Evolutionary conservation across 2,329 filamentous ascomycete genomes (phyloP).

Genomic region (Diaporthe sp.): DNA sequence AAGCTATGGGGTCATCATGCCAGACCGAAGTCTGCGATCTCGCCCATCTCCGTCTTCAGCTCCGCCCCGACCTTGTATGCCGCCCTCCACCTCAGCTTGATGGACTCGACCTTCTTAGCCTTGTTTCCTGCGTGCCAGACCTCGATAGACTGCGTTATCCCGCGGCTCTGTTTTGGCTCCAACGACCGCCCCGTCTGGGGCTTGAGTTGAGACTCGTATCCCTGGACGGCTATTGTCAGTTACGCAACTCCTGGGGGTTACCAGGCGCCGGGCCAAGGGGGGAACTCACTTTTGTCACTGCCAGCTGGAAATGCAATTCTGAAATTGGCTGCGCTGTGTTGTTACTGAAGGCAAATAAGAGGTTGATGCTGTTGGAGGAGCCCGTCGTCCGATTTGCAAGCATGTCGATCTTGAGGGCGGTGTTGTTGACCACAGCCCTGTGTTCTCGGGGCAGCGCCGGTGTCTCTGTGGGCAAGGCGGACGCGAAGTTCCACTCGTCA

Average conservation of each 20-base stretch:
- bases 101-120: slow-evolving; percentile 77
- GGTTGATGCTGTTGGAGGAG: slow-evolving; percentile 71
- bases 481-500: slow-evolving; percentile 95
- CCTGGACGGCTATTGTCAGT: slow-evolving; percentile 62
- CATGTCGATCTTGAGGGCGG: slow-evolving; percentile 80
- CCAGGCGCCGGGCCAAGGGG: too few species aligned
- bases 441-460: slow-evolving; percentile 69
- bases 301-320: slow-evolving; percentile 90
- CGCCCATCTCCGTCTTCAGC: slow-evolving; percentile 83
- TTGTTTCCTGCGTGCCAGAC: slow-evolving; percentile 80
- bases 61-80: slow-evolving; percentile 80
- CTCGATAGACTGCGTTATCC: slow-evolving; percentile 85
- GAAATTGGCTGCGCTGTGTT: slow-evolving; percentile 78
- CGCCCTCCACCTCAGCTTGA: slow-evolving; percentile 92
- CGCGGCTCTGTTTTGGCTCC: slow-evolving; percentile 77
- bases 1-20: slow-evolving; percentile 58
- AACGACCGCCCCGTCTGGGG: slow-evolving; percentile 88
- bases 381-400: slow-evolving; percentile 73
- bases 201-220: slow-evolving; percentile 83
- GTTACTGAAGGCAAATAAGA: slow-evolving; percentile 89
- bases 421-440: slow-evolving; percentile 77
- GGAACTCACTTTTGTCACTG: slow-evolving; percentile 85
- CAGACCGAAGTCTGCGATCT: slow-evolving; percentile 84
- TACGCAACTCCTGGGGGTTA: neutral
- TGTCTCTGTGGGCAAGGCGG: slow-evolving; percentile 78